Evolutionary conservation across 2,329 filamentous ascomycete species (phyloP).

Genomic region (Ophiostoma sp.): DNA sequence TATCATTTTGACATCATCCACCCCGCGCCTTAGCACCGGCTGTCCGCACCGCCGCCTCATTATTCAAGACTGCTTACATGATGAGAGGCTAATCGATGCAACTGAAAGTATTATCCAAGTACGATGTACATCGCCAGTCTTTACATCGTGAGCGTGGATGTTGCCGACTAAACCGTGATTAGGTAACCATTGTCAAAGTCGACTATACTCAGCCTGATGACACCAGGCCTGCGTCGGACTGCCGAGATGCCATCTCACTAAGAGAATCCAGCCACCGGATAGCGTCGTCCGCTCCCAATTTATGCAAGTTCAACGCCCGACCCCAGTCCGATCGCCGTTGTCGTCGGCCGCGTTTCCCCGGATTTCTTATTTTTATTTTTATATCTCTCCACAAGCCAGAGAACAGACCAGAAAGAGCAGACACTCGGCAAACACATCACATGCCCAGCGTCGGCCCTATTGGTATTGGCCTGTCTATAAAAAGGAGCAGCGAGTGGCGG

Average conservation of each 20-base stretch:
- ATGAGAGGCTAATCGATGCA: background rate
- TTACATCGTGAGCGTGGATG: background rate
- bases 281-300: background rate
- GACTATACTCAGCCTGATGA: background rate
- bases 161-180: background rate
- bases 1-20: slow-evolving; percentile 7
- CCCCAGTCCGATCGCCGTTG: background rate
- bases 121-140: background rate
- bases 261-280: background rate
- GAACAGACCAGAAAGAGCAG: background rate
- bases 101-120: background rate
- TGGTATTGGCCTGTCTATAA: background rate
- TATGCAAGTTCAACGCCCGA: background rate
- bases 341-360: background rate
- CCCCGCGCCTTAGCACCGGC: slow-evolving; percentile 4
- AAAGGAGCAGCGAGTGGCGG: background rate
- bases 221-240: background rate
- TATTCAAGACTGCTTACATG: background rate
- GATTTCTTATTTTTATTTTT: background rate
- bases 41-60: background rate
- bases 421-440: background rate
- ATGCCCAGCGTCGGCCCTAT: background rate
- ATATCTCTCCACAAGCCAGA: background rate
- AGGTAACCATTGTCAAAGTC: background rate
- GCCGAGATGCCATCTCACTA: background rate